phyloP scores from a whole-genome alignment of 2,329 filamentous ascomycete species.

The Rhynchosporium secalis region DNA sequence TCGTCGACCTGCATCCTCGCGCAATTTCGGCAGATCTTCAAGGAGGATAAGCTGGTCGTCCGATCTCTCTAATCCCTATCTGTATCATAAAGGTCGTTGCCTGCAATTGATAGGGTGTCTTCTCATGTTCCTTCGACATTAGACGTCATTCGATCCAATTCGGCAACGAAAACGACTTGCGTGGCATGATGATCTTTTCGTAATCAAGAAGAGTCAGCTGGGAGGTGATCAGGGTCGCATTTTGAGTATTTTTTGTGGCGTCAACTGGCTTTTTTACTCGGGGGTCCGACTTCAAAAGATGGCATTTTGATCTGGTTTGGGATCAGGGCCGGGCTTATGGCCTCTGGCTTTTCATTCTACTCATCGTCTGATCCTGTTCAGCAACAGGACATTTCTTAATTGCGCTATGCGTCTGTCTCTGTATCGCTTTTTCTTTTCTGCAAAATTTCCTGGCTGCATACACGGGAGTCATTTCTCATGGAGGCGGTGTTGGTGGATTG shows the following conservation, averaged over 20 bases:
- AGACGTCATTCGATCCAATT: slow-evolving; percentile 35
- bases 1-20: slow-evolving; percentile 17
- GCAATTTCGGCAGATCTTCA: slow-evolving; percentile 19
- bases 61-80: slow-evolving; percentile 24
- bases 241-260: slow-evolving; percentile 30
- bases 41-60: slow-evolving; percentile 18
- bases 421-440: slow-evolving; percentile 18
- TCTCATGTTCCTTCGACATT: slow-evolving; percentile 34
- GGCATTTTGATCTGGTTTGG: slow-evolving; percentile 23
- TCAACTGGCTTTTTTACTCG: slow-evolving; percentile 22
- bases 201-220: slow-evolving; percentile 26
- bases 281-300: slow-evolving; percentile 23
- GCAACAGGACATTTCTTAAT: slow-evolving; percentile 15
- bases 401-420: slow-evolving; percentile 8
- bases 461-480: slow-evolving; percentile 28
- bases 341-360: slow-evolving; percentile 5
- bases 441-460: slow-evolving; percentile 33
- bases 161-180: slow-evolving; percentile 38
- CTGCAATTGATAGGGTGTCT: slow-evolving; percentile 38
- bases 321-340: slow-evolving; percentile 22
- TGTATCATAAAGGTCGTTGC: slow-evolving; percentile 42
- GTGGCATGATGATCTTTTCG: slow-evolving; percentile 37
- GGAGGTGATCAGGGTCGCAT: slow-evolving; percentile 34
- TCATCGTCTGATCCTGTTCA: slow-evolving; percentile 13
- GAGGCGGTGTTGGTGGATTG: slow-evolving; percentile 12